Conservation (phyloP, 2,329 filamentous ascomycete genomes). For the Colletotrichum sidae region DNA sequence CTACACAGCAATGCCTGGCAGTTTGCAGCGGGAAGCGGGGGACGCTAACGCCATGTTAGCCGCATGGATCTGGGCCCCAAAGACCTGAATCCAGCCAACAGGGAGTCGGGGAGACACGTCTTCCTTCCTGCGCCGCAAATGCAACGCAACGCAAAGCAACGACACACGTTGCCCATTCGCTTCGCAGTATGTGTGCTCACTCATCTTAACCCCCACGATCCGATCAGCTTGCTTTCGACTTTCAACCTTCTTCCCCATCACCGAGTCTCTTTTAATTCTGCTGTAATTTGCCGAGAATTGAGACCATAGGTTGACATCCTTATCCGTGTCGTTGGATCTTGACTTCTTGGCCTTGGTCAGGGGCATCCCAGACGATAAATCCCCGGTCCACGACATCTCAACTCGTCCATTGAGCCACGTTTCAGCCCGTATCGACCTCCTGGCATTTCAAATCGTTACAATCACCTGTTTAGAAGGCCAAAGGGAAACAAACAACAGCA, state of each 20-base stretch:
- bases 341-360: neutral
- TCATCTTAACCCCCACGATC: conserved; percentile 10
- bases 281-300: neutral
- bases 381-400: conserved; percentile 30
- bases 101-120: conserved; percentile 11
- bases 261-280: neutral
- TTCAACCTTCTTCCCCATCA: neutral
- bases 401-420: conserved; percentile 28
- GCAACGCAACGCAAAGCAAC: conserved; percentile 36
- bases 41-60: conserved; percentile 12
- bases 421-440: conserved; percentile 23
- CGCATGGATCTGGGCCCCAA: conserved; percentile 2
- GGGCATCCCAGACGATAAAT: conserved; percentile 16
- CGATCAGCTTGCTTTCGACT: conserved; percentile 5
- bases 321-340: conserved; percentile 10
- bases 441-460: conserved; percentile 24
- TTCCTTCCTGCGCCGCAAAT: conserved; percentile 26
- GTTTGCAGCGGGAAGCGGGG: conserved; percentile 28
- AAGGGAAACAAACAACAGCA: conserved; percentile 16
- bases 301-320: conserved; percentile 20
- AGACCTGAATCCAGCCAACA: conserved; percentile 10
- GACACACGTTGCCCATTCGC: conserved; percentile 30
- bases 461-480: conserved; percentile 1
- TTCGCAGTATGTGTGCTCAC: neutral
- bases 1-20: neutral